Conservation (phyloP, 78 protist genomes). For the Pigoraptor vietnamica region DNA sequence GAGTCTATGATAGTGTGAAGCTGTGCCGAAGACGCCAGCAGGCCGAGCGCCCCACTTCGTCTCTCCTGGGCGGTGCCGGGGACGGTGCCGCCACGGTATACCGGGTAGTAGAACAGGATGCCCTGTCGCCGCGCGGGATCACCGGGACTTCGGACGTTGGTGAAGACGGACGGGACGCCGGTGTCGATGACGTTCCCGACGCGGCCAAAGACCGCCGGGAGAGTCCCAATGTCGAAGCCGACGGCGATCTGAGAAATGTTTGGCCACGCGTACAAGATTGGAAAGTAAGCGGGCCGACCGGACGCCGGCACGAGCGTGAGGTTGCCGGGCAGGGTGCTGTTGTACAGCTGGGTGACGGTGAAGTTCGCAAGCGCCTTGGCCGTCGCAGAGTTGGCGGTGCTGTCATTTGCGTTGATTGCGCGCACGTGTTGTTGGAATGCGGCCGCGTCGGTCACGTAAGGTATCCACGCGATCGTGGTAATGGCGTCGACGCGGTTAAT, state of each 20-base stretch:
- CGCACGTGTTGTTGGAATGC: background rate
- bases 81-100: background rate
- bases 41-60: background rate
- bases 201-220: background rate
- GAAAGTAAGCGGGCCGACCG: background rate
- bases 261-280: background rate
- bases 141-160: no score
- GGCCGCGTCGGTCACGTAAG: background rate
- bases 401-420: background rate
- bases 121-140: no score
- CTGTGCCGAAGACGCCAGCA: background rate
- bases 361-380: no score
- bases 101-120: background rate
- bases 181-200: background rate
- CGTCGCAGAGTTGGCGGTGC: no score
- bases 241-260: background rate
- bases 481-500: background rate
- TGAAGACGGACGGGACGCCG: background rate
- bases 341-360: background rate
- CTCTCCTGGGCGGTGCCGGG: background rate
- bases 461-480: background rate
- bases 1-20: background rate
- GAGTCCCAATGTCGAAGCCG: background rate
- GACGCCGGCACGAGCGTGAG: background rate
- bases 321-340: background rate